Evolutionary conservation across 768 basidiomycete genomes (phyloP), one percentile per base, ranked within the genome.

Genomic region (Amanita brunnescens): DNA sequence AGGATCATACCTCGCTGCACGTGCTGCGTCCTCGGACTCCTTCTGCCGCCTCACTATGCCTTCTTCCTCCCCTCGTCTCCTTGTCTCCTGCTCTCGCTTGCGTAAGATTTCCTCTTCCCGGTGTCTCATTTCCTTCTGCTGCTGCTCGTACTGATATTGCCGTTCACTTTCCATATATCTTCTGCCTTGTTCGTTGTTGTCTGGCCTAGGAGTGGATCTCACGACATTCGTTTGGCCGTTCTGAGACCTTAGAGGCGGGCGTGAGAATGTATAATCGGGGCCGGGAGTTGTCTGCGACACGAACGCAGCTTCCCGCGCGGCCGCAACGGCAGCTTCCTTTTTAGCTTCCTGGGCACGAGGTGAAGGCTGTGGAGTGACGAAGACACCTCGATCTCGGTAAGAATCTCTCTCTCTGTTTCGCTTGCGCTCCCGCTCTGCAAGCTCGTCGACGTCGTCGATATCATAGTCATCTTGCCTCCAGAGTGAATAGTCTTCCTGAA

Each of bases 21-120:
- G 71, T 32, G 77, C 77, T 26, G 72, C 71, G 12, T 71, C 67
- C 12, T 81, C 77, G 6, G 79, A 76, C 58, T 84, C 83, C 44
- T 75, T 76, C 59, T 85, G 84, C 45, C 84, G 69, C 38, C 69
- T 70, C 6, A 70, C 52, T 52, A 85, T 80, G 0, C 74, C 80
- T 8, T 80, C 79, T 50, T 81, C 77, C 51, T 83, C 79, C 45
- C 70, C 68, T 50, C 65, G 70, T 50, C 75, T 67, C 57, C 72
- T 72, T 53, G 21, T 20, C 21, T 72, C 66, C 53, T 69, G 67
- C 0, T 56, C 57, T 20, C 63, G 61, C 39, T 64, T 64, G 38
- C 66, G 62, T 20, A 63, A 62, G 3, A 73, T 74, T 43, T 78
- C 77, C 53, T 77, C 74, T 54, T 77, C 74, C n/a, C 72, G 64